Conservation (phyloP, 805 yeast genomes). For the Nakazawaea wyomingensis region DNA sequence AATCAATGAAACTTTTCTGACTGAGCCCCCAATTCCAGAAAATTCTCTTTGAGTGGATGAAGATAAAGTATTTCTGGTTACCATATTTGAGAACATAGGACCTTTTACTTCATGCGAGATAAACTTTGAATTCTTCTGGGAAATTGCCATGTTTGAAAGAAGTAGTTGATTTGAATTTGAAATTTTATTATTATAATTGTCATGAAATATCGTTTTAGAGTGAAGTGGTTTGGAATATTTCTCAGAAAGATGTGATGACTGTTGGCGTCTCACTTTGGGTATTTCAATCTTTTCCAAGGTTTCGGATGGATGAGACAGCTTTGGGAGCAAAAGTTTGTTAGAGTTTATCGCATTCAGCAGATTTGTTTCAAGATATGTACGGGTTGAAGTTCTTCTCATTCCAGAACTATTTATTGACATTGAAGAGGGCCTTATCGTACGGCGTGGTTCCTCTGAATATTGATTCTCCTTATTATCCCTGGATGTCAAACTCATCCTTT, state of each 20-base stretch:
- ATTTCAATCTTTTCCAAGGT: background rate
- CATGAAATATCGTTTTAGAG: too few species aligned
- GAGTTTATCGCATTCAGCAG: background rate
- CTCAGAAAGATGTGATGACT: too few species aligned
- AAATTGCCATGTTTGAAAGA: too few species aligned
- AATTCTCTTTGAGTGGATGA: too few species aligned
- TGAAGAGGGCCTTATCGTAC: background rate
- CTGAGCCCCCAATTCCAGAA: too few species aligned
- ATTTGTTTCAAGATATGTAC: background rate
- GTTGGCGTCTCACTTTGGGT: conserved; percentile 2
- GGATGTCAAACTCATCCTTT: background rate
- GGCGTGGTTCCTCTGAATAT: background rate
- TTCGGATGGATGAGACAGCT: background rate
- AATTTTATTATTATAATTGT: too few species aligned
- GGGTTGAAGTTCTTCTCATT: background rate
- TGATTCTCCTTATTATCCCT: conserved; percentile 9
- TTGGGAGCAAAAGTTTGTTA: background rate
- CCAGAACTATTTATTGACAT: background rate
- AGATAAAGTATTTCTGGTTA: too few species aligned
- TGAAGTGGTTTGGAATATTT: too few species aligned
- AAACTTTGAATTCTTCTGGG: too few species aligned
- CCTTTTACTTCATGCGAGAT: too few species aligned
- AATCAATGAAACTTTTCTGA: background rate
- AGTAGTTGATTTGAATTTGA: too few species aligned
- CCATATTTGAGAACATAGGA: too few species aligned